A percentile compares a stretch with the other conserved stretches of the same genome.
These are phyloP conservation scores for Sporisorium graminicola DNA, from an alignment of 1,284 basidiomycete species.

Conservation along the genomic window DNA sequence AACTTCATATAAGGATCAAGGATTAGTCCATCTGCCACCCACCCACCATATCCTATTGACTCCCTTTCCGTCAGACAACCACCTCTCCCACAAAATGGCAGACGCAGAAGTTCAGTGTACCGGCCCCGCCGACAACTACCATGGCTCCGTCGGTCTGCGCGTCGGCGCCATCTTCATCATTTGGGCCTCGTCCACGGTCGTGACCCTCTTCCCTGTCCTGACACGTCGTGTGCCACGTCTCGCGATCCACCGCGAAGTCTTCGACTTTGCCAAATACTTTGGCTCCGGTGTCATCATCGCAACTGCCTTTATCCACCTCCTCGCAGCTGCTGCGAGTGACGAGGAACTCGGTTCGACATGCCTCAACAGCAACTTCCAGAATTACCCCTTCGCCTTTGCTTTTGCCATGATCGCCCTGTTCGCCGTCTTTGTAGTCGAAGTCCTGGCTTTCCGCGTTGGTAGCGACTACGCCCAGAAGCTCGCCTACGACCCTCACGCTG, in stretches of 20 bases:
- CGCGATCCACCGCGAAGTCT: conserved; percentile 63
- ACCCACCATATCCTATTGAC: too few species aligned
- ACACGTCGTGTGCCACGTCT: conserved; percentile 74
- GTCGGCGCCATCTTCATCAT: conserved; percentile 91
- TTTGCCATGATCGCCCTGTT: conserved; percentile 67
- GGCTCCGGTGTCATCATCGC: conserved; percentile 82
- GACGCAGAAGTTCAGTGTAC: conserved; percentile 36
- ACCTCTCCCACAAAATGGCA: conserved; percentile 21
- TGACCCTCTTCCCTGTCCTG: conserved; percentile 86
- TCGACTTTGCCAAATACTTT: conserved; percentile 88
- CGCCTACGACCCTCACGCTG: conserved; percentile 65
- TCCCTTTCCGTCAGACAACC: too few species aligned
- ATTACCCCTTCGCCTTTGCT: conserved; percentile 61
- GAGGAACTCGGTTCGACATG: conserved; percentile 62
- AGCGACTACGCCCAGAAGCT: conserved; percentile 46
- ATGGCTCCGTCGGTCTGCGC: conserved; percentile 51
- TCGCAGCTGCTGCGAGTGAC: conserved; percentile 54
- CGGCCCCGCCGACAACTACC: conserved; percentile 38
- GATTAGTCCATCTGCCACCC: background rate
- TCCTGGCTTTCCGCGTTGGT: conserved; percentile 65
- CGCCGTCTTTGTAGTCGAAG: conserved; percentile 62
- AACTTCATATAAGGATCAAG: background rate
- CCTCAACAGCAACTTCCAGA: conserved; percentile 56
- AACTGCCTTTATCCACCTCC: conserved; percentile 75
- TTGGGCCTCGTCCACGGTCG: conserved; percentile 73